Base-by-base conservation (phyloP, 495 filamentous ascomycete species). In the Aspergillus conjunctus region DNA sequence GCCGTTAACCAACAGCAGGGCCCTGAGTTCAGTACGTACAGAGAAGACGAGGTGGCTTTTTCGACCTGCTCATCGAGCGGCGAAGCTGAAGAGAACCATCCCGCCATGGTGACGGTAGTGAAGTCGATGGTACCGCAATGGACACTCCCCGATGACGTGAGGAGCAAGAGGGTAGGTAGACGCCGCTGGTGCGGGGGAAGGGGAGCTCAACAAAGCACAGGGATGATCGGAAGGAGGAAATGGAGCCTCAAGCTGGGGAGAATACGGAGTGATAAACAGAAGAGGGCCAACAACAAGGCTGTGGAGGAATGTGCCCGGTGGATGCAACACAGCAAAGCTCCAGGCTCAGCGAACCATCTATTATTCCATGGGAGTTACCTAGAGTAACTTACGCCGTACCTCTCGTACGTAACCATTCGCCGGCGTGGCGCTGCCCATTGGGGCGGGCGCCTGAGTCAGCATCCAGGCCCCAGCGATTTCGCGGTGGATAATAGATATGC, bases 61-160 rank as follows among this genome's bases (percentile, higher is more conserved):
- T 97, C 94, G 65, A 98, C 89, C 80, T 98, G 94, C 73, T 95
- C 91, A 73, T 98, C 95, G 72, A 98, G 85, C 70, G 91, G 91
- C 49, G 85, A 90, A 70, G 88, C 88, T 53, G 89, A 91, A 44
- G 88, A 90, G 79, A 94, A 97, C 91, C 94, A 97, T 68, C 92
- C 85, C 62, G 89, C 83, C 91, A 97, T 96, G 79, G 80, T 89
- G 64, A 70, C 34, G 56, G 63, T 51, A 11, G 11, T 41, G 11
- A 21, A 49, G 57, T 34, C 34, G 33, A 44, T 43, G 37, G 30
- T 11, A 53, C n/a, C 44, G 45, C 59, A 55, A 53, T 59, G 49
- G 54, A 45, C 39, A 20, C 18, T 22, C 34, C 49, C 51, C 62
- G 54, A 71, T 71, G 68, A 71, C 68, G 68, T 71, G 67, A 59